Evolutionary conservation across 179 eudicot genomes (phyloP).

Genomic region (Dionaea muscipula): DNA sequence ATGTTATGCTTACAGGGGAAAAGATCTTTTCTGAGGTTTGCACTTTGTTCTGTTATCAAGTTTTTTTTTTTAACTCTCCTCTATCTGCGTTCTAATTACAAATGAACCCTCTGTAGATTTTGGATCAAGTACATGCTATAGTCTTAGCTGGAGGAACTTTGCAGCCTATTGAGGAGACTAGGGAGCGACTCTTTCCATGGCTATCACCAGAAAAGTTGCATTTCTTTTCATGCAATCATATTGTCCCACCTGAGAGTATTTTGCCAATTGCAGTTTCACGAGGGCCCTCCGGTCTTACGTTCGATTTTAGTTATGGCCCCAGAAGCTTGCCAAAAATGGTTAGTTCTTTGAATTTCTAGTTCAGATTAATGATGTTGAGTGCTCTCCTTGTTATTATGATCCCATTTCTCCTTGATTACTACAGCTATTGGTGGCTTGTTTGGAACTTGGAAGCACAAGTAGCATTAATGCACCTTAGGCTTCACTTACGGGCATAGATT

Average conservation of each 20-base stretch:
- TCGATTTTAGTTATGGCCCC: slow-evolving; percentile 73
- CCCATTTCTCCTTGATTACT: not conserved
- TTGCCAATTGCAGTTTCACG: slow-evolving; percentile 64
- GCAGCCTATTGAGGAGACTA: slow-evolving; percentile 85
- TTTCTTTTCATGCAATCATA: slow-evolving; percentile 87
- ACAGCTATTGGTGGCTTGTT: not conserved
- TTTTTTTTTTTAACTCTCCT: not conserved
- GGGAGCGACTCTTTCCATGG: slow-evolving; percentile 75
- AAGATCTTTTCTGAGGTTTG: slow-evolving; percentile 83
- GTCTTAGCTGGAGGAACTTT: slow-evolving; percentile 88
- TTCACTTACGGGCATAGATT: not conserved
- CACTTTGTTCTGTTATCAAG: not conserved
- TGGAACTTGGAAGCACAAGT: not conserved
- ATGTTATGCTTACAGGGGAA: slow-evolving; percentile 93
- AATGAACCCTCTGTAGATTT: slow-evolving; percentile 29
- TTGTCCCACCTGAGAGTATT: slow-evolving; percentile 74
- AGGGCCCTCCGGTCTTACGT: slow-evolving; percentile 73
- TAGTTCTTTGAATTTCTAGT: slow-evolving; percentile 12
- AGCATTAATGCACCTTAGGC: too few species aligned
- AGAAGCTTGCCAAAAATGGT: slow-evolving; percentile 65
- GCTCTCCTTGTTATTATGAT: too few species aligned
- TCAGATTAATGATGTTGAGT: too few species aligned
- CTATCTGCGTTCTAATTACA: not conserved
- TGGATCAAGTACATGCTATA: slow-evolving; percentile 71
- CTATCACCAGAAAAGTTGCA: slow-evolving; percentile 43